Evolutionary conservation across 495 filamentous ascomycete species (phyloP), one percentile per base, ranked within the genome.

Genomic region (Penicillium cosmopolitanum): DNA sequence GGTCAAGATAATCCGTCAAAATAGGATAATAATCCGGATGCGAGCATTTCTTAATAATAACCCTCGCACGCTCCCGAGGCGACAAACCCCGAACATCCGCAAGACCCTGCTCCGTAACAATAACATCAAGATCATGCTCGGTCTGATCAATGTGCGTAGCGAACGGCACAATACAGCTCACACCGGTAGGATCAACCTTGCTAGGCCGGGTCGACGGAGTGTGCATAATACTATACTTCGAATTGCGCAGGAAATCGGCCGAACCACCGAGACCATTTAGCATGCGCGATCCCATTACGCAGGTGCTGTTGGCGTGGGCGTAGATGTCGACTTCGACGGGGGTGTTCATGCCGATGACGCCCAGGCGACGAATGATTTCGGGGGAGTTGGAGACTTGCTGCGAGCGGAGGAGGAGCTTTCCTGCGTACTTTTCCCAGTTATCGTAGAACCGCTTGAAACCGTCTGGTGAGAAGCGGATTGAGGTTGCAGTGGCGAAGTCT

Each of bases 221-320:
- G 80, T 96, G 92, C 92, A 96, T 96, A 79, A 96, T 96, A 69
- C 82, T 86, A 82, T 94, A 93, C 75, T 96, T 96, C 60, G 89
- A 73, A 66, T 75, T 87, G 48, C 92, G 86, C 54, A 96, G 80
- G 85, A 96, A 96, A 71, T 96, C 92, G 44, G 92, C 92, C 0
- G 87, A 91, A 0, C 92, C 92, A 40, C 92, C 92, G 25, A 96
- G 87, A 2, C 92, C 92, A 80, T 96, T 96, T 47, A 96, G 82
- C 92, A 96, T 96, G 54, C 92, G 87, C 63, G 83, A 88, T 64
- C 92, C 92, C 87, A 95, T 93, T 28, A 96, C 91, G 73, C 89
- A 92, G 50, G 92, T 96, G 66, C 82, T 87, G 87, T 96, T 96
- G 55, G 92, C 92, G 74, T 96, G 92, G 13, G 92, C 92, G 77